Conservation (phyloP, 805 yeast species). For the Starmerella powellii region DNA sequence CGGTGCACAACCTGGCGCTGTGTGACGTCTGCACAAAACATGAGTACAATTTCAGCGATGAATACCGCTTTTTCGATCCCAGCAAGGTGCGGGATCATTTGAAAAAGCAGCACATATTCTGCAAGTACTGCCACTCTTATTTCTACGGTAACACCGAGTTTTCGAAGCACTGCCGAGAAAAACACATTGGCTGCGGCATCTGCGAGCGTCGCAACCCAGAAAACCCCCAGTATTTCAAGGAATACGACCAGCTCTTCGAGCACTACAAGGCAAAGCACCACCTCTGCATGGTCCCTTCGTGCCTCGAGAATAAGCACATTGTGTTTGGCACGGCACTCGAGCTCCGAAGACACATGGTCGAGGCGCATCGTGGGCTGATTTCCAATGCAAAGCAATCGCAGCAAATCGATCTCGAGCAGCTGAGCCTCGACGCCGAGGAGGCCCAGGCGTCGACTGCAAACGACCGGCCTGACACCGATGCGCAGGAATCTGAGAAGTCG, state of each 20-base stretch:
- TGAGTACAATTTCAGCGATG: slow-evolving; percentile 66
- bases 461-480: neutral
- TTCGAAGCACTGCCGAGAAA: slow-evolving; percentile 64
- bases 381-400: slow-evolving; percentile 30
- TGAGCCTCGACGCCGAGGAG: neutral
- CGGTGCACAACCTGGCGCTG: slow-evolving; percentile 46
- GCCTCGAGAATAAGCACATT: slow-evolving; percentile 82
- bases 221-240: slow-evolving; percentile 60
- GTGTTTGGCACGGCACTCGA: slow-evolving; percentile 82
- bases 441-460: slow-evolving; percentile 1
- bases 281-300: slow-evolving; percentile 61
- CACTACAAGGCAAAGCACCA: slow-evolving; percentile 70
- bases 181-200: slow-evolving; percentile 79
- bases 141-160: slow-evolving; percentile 86
- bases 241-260: slow-evolving; percentile 59
- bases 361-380: slow-evolving; percentile 58
- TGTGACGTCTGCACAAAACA: slow-evolving; percentile 71
- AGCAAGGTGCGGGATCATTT: slow-evolving; percentile 61
- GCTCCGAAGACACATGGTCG: slow-evolving; percentile 73
- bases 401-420: slow-evolving; percentile 1
- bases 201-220: slow-evolving; percentile 53
- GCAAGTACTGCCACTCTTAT: slow-evolving; percentile 63
- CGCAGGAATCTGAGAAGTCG: neutral
- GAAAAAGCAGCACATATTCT: slow-evolving; percentile 53
- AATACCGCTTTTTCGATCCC: slow-evolving; percentile 48